phyloP scores from a whole-genome alignment of 805 yeast species.

The Ogataea populi-albae region DNA sequence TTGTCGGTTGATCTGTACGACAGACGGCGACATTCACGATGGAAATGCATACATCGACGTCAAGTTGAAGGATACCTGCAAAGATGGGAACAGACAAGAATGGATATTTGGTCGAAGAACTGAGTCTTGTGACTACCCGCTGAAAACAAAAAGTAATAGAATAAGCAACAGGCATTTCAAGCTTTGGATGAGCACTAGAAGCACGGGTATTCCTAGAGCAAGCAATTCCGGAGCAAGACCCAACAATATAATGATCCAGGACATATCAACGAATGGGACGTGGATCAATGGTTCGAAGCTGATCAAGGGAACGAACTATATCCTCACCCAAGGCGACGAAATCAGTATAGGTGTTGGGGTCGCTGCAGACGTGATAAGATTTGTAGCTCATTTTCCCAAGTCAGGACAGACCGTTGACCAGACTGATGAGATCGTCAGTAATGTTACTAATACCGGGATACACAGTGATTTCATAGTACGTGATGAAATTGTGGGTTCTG shows the following conservation, averaged over 20 bases:
- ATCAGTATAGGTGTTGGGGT: slow-evolving; percentile 88
- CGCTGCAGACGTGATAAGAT: slow-evolving; percentile 58
- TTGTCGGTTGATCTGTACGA: slow-evolving; percentile 36
- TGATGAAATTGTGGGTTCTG: slow-evolving; percentile 89
- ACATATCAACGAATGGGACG: slow-evolving; percentile 90
- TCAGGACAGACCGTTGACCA: slow-evolving; percentile 23
- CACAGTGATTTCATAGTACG: slow-evolving; percentile 62
- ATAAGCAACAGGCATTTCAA: slow-evolving; percentile 70
- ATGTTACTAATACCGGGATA: slow-evolving; percentile 26
- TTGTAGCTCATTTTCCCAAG: slow-evolving; percentile 49
- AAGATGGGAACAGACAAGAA: slow-evolving; percentile 23
- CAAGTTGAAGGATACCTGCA: slow-evolving; percentile 17
- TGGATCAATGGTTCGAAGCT: slow-evolving; percentile 71
- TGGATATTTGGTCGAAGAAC: slow-evolving; percentile 66
- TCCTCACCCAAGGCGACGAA: slow-evolving; percentile 89
- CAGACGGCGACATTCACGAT: slow-evolving; percentile 21
- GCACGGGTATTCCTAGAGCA: slow-evolving; percentile 21
- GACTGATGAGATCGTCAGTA: slow-evolving; percentile 14
- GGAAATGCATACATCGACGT: slow-evolving; percentile 32
- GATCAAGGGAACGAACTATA: slow-evolving; percentile 73
- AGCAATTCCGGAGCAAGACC: slow-evolving; percentile 23
- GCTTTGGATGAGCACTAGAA: slow-evolving; percentile 60
- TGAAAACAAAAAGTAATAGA: slow-evolving; percentile 58
- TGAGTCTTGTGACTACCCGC: slow-evolving; percentile 55
- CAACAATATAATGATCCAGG: slow-evolving; percentile 53